Percentiles rank a stretch among this genome's conserved stretches.
Conservation (phyloP, 495 filamentous ascomycete species). For the Cryomyces minteri region DNA sequence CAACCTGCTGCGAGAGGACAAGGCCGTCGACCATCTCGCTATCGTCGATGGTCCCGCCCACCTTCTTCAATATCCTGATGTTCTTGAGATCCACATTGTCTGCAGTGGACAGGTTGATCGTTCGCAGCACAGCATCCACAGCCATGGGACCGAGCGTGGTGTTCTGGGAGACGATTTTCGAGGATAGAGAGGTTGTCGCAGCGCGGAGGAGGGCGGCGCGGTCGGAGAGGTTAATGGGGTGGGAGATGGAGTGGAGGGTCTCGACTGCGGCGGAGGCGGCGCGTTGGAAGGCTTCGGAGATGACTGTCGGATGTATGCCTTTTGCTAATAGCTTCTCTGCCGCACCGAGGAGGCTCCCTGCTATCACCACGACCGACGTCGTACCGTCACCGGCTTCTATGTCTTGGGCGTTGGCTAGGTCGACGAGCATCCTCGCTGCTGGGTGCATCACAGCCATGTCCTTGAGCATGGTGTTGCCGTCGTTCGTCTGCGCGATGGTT, state of each 20-base stretch:
- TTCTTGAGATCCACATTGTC: constrained; percentile 94
- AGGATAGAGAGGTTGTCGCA: constrained; percentile 90
- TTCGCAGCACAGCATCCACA: constrained; percentile 85
- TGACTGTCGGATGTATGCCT: constrained; percentile 91
- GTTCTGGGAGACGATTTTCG: constrained; percentile 96
- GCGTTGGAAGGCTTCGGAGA: constrained; percentile 93
- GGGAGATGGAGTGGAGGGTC: constrained; percentile 87
- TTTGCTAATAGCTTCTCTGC: constrained; percentile 79
- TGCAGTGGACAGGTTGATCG: constrained; percentile 85
- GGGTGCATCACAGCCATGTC: constrained; percentile 99
- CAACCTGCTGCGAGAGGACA: constrained; percentile 77
- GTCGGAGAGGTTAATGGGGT: constrained; percentile 78
- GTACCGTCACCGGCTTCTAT: constrained; percentile 97
- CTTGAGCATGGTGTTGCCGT: constrained; percentile 96
- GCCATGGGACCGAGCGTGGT: constrained; percentile 91
- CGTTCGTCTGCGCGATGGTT: constrained; percentile 49
- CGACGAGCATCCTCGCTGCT: constrained; percentile 95
- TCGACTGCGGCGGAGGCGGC: constrained; percentile 75
- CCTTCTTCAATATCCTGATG: constrained; percentile 93
- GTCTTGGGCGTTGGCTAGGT: constrained; percentile 91
- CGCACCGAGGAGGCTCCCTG: constrained; percentile 81
- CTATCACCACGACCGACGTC: constrained; percentile 94
- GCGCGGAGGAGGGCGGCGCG: constrained; percentile 83
- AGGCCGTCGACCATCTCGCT: constrained; percentile 93
- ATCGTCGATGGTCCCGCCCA: constrained; percentile 95